Evolutionary conservation across 2,329 filamentous ascomycete species (phyloP).

Genomic region (Parastagonospora nodorum): DNA sequence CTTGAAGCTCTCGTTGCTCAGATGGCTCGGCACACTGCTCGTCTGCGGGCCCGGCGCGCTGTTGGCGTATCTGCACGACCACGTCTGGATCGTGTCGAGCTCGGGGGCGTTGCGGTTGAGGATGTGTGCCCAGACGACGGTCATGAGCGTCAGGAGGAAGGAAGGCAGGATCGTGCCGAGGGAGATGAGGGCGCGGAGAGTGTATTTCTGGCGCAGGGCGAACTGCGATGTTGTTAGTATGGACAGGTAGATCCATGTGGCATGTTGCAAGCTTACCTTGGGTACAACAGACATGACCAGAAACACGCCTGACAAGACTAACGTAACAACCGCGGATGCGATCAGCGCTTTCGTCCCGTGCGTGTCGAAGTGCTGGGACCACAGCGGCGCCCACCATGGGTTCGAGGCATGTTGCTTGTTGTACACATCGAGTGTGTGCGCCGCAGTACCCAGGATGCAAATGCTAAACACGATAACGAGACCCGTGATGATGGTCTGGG

Average conservation of each 20-base stretch:
- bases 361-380: conserved; percentile 54
- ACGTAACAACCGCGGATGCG: conserved; percentile 44
- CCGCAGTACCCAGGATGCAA: conserved; percentile 51
- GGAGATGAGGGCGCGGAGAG: conserved; percentile 46
- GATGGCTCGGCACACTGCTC: conserved; percentile 27
- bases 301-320: conserved; percentile 47
- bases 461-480: conserved; percentile 48
- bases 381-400: conserved; percentile 55
- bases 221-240: conserved; percentile 29
- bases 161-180: conserved; percentile 45
- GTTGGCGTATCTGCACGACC: conserved; percentile 47
- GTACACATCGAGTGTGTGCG: conserved; percentile 51
- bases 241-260: background rate
- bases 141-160: conserved; percentile 47
- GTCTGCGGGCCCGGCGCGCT: conserved; percentile 25
- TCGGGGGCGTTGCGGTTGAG: conserved; percentile 42
- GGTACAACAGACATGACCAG: conserved; percentile 42
- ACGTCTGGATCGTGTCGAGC: conserved; percentile 47
- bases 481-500: conserved; percentile 40
- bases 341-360: conserved; percentile 50
- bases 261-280: conserved; percentile 27
- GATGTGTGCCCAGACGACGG: conserved; percentile 48
- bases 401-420: conserved; percentile 49
- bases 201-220: conserved; percentile 39
- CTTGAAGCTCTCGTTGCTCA: conserved; percentile 45